Conservation (phyloP, 208 protist genomes). For the Crithidia sp. region DNA sequence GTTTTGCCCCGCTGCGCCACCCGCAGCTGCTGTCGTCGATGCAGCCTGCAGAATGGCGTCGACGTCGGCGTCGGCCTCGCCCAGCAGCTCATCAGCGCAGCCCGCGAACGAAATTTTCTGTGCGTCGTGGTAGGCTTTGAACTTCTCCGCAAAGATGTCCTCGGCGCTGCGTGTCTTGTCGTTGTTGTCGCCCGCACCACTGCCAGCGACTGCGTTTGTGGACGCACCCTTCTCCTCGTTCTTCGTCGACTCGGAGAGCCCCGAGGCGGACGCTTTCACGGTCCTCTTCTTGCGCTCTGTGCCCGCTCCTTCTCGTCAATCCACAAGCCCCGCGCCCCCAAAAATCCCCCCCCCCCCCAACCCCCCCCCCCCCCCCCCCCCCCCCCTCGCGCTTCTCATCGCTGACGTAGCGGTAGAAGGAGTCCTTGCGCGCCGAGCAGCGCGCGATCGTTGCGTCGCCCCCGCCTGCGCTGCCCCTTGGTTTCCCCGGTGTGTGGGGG, state of each 20-base stretch:
- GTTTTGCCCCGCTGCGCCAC: too few species aligned
- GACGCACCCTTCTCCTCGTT: constrained; percentile 12
- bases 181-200: constrained; percentile 13
- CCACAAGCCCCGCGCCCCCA: too few species aligned
- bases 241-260: constrained; percentile 15
- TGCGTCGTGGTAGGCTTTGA: constrained; percentile 34
- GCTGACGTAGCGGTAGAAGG: constrained; percentile 71
- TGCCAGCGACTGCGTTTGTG: neutral
- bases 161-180: constrained; percentile 9
- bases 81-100: constrained; percentile 19
- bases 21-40: neutral
- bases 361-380: too few species aligned
- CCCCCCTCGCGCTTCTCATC: constrained; percentile 58
- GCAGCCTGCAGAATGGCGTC: constrained; percentile 11
- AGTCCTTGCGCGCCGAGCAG: too few species aligned
- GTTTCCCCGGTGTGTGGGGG: too few species aligned
- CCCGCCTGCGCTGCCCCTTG: too few species aligned
- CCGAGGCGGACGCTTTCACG: constrained; percentile 34
- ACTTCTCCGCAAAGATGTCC: constrained; percentile 33
- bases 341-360: too few species aligned
- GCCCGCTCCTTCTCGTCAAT: constrained; percentile 69
- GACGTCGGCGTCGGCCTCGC: constrained; percentile 21
- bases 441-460: too few species aligned
- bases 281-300: constrained; percentile 46
- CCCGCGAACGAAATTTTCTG: constrained; percentile 29